Conservation (phyloP, 805 yeast genomes). For the Candida andamanensis region DNA sequence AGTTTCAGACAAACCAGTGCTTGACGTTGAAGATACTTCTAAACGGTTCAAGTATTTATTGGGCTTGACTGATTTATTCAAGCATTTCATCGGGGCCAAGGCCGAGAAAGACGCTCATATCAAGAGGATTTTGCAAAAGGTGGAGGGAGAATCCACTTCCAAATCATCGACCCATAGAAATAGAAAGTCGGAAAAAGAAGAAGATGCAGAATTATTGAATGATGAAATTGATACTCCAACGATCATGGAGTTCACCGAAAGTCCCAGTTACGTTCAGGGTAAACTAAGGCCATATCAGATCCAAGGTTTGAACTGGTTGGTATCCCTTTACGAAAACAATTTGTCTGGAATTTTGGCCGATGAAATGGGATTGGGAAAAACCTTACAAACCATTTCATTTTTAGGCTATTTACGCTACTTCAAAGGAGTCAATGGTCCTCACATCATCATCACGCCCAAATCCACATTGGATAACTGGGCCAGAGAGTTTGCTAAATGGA, state of each 20-base stretch:
- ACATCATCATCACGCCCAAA: constrained; percentile 88
- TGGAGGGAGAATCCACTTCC: constrained; percentile 12
- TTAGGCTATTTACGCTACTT: constrained; percentile 81
- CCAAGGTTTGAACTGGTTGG: constrained; percentile 94
- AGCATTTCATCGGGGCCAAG: constrained; percentile 61
- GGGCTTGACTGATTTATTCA: constrained; percentile 60
- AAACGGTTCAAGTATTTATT: constrained; percentile 63
- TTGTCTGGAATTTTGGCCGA: constrained; percentile 93
- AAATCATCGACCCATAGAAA: constrained; percentile 42
- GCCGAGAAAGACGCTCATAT: constrained; percentile 59
- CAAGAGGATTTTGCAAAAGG: constrained; percentile 43
- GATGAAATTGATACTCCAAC: constrained; percentile 39
- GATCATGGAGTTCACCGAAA: constrained; percentile 78
- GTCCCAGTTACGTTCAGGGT: constrained; percentile 78
- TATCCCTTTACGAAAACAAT: constrained; percentile 80
- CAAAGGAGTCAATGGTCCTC: constrained; percentile 81
- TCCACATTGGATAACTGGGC: constrained; percentile 96
- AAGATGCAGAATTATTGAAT: constrained; percentile 63
- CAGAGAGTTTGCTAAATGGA: constrained; percentile 92
- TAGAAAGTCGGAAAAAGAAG: constrained; percentile 80
- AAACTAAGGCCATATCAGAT: constrained; percentile 83
- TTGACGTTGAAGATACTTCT: constrained; percentile 56
- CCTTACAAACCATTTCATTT: constrained; percentile 90
- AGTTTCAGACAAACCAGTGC: constrained; percentile 29
- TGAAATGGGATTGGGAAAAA: constrained; percentile 97